Evolutionary conservation across 768 basidiomycete genomes (phyloP).

Genomic region (Leucogyrophana mollusca): DNA sequence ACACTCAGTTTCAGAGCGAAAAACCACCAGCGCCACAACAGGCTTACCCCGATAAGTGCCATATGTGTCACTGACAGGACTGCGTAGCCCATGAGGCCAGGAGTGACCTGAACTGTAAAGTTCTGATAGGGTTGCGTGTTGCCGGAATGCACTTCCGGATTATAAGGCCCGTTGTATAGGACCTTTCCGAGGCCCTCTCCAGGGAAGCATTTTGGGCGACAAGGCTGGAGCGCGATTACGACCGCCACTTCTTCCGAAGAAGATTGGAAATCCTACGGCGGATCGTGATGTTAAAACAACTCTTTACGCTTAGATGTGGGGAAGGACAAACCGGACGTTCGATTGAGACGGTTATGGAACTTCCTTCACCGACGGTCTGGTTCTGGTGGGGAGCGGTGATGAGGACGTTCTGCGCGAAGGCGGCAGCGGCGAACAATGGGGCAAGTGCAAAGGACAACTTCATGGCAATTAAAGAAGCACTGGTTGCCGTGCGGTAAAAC

Average conservation of each 20-base stretch:
- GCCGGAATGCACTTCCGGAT: slow-evolving; percentile 8
- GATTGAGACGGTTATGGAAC: slow-evolving; percentile 32
- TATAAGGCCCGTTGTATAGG: slow-evolving; percentile 27
- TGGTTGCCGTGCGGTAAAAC: too few species aligned
- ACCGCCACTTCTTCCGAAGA: slow-evolving; percentile 32
- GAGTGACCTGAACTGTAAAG: neutral
- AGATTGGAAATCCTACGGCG: slow-evolving; percentile 24
- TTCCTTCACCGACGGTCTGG: slow-evolving; percentile 20
- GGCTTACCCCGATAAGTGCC: neutral
- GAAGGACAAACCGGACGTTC: slow-evolving; percentile 28
- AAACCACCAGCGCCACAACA: too few species aligned
- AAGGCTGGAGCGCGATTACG: slow-evolving; percentile 29
- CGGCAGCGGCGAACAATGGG: slow-evolving; percentile 13
- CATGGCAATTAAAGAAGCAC: too few species aligned
- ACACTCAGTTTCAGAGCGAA: too few species aligned
- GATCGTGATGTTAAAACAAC: neutral
- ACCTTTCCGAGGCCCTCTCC: slow-evolving; percentile 22
- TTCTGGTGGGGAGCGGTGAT: slow-evolving; percentile 27
- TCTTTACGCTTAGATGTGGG: neutral
- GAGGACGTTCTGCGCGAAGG: slow-evolving; percentile 28
- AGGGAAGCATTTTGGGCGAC: slow-evolving; percentile 13
- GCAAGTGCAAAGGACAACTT: slow-evolving; percentile 6
- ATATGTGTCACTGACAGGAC: neutral
- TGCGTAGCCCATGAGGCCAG: neutral
- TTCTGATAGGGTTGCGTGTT: neutral